phyloP scores from a whole-genome alignment of 345 rosid species.

The Mallotus nudiflorus region DNA sequence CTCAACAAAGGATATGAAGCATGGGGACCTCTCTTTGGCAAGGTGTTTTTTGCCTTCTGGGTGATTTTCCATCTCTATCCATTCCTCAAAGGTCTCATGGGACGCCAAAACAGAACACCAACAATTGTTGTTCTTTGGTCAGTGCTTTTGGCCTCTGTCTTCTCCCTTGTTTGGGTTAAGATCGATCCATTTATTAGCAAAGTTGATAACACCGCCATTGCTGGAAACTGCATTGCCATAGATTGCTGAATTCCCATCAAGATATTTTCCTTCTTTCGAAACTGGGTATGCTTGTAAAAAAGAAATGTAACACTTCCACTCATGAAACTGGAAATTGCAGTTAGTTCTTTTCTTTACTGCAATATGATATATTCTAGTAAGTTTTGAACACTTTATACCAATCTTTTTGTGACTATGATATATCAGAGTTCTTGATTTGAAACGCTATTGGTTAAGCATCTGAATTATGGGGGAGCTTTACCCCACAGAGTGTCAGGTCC shows the following conservation, averaged over 20 bases:
- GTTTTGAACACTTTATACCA: slow-evolving; percentile 16
- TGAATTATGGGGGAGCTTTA: too few species aligned
- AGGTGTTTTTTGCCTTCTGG: slow-evolving; percentile 94
- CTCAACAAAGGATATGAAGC: slow-evolving; percentile 94
- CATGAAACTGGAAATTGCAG: neutral
- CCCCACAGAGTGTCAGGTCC: too few species aligned
- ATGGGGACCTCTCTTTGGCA: slow-evolving; percentile 98
- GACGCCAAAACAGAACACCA: slow-evolving; percentile 93
- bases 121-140: slow-evolving; percentile 96
- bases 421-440: neutral
- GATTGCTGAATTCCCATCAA: slow-evolving; percentile 57
- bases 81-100: slow-evolving; percentile 99
- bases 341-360: neutral
- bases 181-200: slow-evolving; percentile 71
- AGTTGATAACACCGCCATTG: slow-evolving; percentile 25
- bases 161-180: slow-evolving; percentile 95
- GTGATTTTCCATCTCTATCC: slow-evolving; percentile 96
- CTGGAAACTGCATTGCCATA: slow-evolving; percentile 68
- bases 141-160: slow-evolving; percentile 88
- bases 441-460: neutral
- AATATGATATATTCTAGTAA: slow-evolving; percentile 1
- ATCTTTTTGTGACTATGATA: neutral
- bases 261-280: neutral
- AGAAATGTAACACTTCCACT: neutral
- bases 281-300: slow-evolving; percentile 5